Conservation (phyloP, 73 alveolate genomes). For the Paramecium octaurelia region DNA sequence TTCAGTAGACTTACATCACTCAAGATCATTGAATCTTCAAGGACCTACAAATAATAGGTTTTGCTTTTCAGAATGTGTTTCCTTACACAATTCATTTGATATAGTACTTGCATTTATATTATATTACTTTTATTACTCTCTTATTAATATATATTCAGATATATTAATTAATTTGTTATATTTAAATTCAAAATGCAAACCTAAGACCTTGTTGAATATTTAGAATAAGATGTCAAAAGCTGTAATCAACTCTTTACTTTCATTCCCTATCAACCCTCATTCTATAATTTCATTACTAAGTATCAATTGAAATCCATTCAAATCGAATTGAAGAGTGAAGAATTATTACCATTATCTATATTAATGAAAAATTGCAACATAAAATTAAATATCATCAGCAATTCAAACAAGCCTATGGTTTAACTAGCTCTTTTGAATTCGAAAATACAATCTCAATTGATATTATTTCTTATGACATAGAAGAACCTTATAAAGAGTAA, state of each 20-base stretch:
- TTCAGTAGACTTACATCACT: neutral
- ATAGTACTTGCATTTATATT: neutral
- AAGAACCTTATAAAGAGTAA: constrained; percentile 19
- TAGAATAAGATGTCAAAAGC: neutral
- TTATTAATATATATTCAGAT: neutral
- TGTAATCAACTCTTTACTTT: neutral
- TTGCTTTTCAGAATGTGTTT: constrained; percentile 16
- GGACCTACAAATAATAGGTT: neutral
- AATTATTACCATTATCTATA: neutral
- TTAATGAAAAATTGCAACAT: neutral
- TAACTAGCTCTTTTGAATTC: neutral
- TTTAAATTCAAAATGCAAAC: constrained; percentile 6
- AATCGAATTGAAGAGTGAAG: constrained; percentile 22
- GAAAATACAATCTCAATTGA: neutral
- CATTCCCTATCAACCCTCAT: constrained; percentile 24
- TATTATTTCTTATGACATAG: constrained; percentile 5
- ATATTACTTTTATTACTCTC: neutral
- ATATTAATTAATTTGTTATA: neutral
- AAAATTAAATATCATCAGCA: neutral
- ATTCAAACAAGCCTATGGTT: constrained; percentile 34
- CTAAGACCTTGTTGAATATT: neutral
- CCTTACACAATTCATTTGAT: neutral
- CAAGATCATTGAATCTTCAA: neutral
- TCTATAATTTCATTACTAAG: neutral
- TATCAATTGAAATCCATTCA: neutral